A percentile compares a stretch with the other conserved stretches of the same genome.
These are phyloP conservation scores for Nakazawaea peltata DNA, from an alignment of 805 yeast genomes.

Conservation along the genomic window DNA sequence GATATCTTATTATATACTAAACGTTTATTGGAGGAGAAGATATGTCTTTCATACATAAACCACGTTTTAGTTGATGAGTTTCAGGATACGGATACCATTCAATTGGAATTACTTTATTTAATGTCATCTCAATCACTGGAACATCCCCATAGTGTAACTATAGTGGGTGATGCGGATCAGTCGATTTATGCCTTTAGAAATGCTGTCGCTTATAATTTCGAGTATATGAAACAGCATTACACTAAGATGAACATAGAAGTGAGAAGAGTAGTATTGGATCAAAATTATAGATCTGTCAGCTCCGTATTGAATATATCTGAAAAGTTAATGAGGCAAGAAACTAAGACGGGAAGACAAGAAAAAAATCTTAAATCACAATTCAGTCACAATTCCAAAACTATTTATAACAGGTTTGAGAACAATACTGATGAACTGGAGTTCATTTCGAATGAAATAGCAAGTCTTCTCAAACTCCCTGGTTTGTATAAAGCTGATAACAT, in stretches of 20 bases:
- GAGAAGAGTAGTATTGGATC: slow-evolving; percentile 38
- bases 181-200: slow-evolving; percentile 85
- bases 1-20: slow-evolving; percentile 60
- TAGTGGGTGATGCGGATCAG: slow-evolving; percentile 97
- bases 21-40: slow-evolving; percentile 36
- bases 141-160: slow-evolving; percentile 52
- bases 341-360: slow-evolving; percentile 22
- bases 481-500: slow-evolving; percentile 50
- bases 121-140: slow-evolving; percentile 26
- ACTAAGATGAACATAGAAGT: slow-evolving; percentile 13
- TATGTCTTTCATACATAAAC: slow-evolving; percentile 39
- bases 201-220: slow-evolving; percentile 66
- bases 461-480: slow-evolving; percentile 35
- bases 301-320: slow-evolving; percentile 61
- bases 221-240: slow-evolving; percentile 37
- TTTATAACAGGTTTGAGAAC: slow-evolving; percentile 30
- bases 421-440: slow-evolving; percentile 49
- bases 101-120: slow-evolving; percentile 56
- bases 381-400: slow-evolving; percentile 35
- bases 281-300: slow-evolving; percentile 77
- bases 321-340: slow-evolving; percentile 53
- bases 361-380: slow-evolving; percentile 41
- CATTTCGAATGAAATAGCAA: slow-evolving; percentile 47
- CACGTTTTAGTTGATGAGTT: slow-evolving; percentile 91
- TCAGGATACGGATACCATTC: slow-evolving; percentile 83